A percentile compares a stretch with the other conserved stretches of the same genome.
phyloP scores from a whole-genome alignment of 805 yeast species.

The Nakazawaea pomicola region DNA sequence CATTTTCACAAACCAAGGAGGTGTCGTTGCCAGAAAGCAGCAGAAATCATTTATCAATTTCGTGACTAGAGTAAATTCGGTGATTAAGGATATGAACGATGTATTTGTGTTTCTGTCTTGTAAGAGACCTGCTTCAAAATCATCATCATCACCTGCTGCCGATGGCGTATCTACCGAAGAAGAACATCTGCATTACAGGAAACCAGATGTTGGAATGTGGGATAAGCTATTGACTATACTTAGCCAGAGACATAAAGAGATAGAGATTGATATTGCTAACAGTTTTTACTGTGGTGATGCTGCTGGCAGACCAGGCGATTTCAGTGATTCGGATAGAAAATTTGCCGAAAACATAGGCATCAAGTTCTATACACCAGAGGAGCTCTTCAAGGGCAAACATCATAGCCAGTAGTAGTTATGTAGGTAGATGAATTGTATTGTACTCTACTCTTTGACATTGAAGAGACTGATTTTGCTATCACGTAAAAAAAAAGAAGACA shows the following conservation, averaged over 20 bases:
- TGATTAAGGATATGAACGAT: constrained; percentile 27
- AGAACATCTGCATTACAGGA: constrained; percentile 44
- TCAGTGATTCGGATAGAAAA: constrained; percentile 68
- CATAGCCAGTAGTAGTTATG: too few relatives aligned
- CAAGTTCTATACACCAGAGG: constrained; percentile 68
- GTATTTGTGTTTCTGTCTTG: constrained; percentile 63
- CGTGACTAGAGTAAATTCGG: constrained; percentile 32
- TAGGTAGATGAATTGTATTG: too few relatives aligned
- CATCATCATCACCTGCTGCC: constrained; percentile 6
- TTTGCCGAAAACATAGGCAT: constrained; percentile 63
- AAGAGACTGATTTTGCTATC: background rate
- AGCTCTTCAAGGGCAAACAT: too few relatives aligned
- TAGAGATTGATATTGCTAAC: constrained; percentile 32
- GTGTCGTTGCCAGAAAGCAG: constrained; percentile 38
- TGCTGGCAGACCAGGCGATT: constrained; percentile 78
- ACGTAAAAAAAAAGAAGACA: background rate
- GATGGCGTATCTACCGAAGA: constrained; percentile 23
- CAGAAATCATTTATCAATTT: constrained; percentile 34
- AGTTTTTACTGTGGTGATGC: constrained; percentile 93
- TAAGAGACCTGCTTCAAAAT: constrained; percentile 39
- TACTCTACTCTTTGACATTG: too few relatives aligned
- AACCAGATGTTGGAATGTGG: constrained; percentile 83
- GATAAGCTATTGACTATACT: too few relatives aligned
- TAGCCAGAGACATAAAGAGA: too few relatives aligned
- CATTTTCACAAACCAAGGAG: constrained; percentile 86